These are phyloP conservation scores for Magnaporthiopsis rhizophila DNA, from an alignment of 2,329 filamentous ascomycete species.

Conservation along the genomic window DNA sequence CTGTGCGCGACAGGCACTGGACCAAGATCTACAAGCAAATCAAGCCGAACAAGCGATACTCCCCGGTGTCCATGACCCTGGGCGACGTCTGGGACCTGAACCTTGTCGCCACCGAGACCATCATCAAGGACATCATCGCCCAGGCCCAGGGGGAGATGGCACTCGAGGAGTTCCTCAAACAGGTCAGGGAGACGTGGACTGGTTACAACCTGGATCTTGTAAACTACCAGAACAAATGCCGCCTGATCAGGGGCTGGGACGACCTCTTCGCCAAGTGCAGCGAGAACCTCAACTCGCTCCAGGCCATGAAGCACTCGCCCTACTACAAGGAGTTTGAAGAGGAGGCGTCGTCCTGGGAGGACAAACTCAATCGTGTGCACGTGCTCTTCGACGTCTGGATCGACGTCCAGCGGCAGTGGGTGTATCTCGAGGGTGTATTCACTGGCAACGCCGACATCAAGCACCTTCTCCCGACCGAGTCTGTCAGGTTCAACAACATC, in stretches of 20 bases:
- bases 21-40: slow-evolving; percentile 95
- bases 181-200: slow-evolving; percentile 94
- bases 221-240: slow-evolving; percentile 96
- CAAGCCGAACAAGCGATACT: slow-evolving; percentile 88
- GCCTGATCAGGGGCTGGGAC: slow-evolving; percentile 95
- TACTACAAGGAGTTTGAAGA: slow-evolving; percentile 99
- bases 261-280: slow-evolving; percentile 98
- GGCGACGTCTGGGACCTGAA: slow-evolving; percentile 98
- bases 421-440: slow-evolving; percentile 97
- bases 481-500: slow-evolving; percentile 96
- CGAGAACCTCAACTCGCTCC: slow-evolving; percentile 93
- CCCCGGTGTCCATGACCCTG: slow-evolving; percentile 88
- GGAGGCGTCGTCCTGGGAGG: slow-evolving; percentile 93
- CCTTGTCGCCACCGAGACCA: slow-evolving; percentile 73
- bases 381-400: slow-evolving; percentile 99
- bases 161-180: slow-evolving; percentile 91
- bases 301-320: slow-evolving; percentile 97
- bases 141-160: slow-evolving; percentile 99
- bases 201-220: slow-evolving; percentile 91
- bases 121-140: slow-evolving; percentile 87
- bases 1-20: slow-evolving; percentile 94
- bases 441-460: slow-evolving; percentile 99
- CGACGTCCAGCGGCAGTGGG: slow-evolving; percentile 99
- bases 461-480: slow-evolving; percentile 91
- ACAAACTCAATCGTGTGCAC: slow-evolving; percentile 94